A percentile compares a stretch with the other conserved stretches of the same genome.
phyloP scores from a whole-genome alignment of 768 basidiomycete genomes.

The Mycena alexandri region DNA sequence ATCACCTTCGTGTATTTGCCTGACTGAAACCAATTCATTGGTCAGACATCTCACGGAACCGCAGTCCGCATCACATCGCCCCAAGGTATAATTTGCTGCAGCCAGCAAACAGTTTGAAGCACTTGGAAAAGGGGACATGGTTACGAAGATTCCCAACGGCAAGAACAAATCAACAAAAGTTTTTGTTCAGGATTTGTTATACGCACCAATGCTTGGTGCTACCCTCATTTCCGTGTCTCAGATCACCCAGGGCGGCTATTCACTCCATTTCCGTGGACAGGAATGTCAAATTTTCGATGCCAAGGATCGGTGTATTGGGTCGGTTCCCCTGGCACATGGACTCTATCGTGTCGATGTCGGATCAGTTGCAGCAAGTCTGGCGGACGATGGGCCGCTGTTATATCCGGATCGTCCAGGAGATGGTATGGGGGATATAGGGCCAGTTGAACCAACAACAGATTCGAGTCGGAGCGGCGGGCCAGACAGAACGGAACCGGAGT shows the following conservation, averaged over 20 bases:
- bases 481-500: too few relatives aligned
- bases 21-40: too few relatives aligned
- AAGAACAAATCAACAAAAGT: slow-evolving; percentile 31
- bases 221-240: too few relatives aligned
- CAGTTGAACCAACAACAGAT: too few relatives aligned
- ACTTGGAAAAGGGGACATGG: slow-evolving; percentile 30
- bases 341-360: slow-evolving; percentile 23
- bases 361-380: background rate
- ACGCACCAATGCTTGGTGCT: too few relatives aligned
- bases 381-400: slow-evolving; percentile 1
- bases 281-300: slow-evolving; percentile 39
- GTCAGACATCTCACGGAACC: too few relatives aligned
- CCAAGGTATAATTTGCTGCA: slow-evolving; percentile 46
- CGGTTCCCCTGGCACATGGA: slow-evolving; percentile 10
- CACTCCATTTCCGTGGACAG: slow-evolving; percentile 38
- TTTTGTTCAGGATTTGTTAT: slow-evolving; percentile 44
- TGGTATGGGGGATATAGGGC: too few relatives aligned
- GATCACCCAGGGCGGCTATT: slow-evolving; percentile 43
- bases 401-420: too few relatives aligned
- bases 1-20: too few relatives aligned
- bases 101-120: slow-evolving; percentile 46
- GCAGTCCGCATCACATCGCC: too few relatives aligned
- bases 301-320: slow-evolving; percentile 7
- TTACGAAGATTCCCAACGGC: slow-evolving; percentile 40
- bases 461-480: too few relatives aligned